Evolutionary conservation across 2,329 filamentous ascomycete species (phyloP).

Genomic region (Aspergillus piperis): DNA sequence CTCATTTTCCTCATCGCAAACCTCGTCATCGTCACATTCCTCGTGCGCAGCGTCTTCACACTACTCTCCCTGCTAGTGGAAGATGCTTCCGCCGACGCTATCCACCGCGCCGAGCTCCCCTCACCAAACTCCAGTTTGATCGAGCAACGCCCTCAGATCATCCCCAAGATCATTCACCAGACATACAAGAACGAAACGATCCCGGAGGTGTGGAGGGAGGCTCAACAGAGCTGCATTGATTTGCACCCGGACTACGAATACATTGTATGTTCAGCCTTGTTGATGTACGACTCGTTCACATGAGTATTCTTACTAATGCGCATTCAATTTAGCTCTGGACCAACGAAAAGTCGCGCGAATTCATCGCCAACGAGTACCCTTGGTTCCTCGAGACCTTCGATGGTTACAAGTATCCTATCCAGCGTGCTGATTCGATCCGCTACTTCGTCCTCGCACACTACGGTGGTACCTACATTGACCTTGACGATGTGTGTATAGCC

Average conservation of each 20-base stretch:
- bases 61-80: constrained; percentile 69
- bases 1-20: constrained; percentile 67
- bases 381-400: constrained; percentile 78
- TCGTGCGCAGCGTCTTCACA: constrained; percentile 69
- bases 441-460: constrained; percentile 78
- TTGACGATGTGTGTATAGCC: constrained; percentile 62
- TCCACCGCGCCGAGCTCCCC: constrained; percentile 66
- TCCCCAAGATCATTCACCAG: constrained; percentile 77
- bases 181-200: constrained; percentile 72
- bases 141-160: constrained; percentile 60
- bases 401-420: constrained; percentile 72
- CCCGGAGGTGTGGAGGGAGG: constrained; percentile 64
- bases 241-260: constrained; percentile 73
- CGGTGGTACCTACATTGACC: constrained; percentile 78
- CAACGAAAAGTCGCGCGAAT: constrained; percentile 66
- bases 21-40: constrained; percentile 62
- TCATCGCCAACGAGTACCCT: constrained; percentile 72
- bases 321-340: constrained; percentile 67
- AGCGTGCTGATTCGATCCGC: constrained; percentile 74
- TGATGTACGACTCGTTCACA: neutral
- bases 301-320: constrained; percentile 21
- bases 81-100: constrained; percentile 67
- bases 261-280: constrained; percentile 53
- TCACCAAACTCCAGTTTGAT: constrained; percentile 63
- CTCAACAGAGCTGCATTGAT: constrained; percentile 67